These are phyloP conservation scores for Cladorrhinum samala DNA, from an alignment of 495 filamentous ascomycete genomes.

Conservation along the genomic window DNA sequence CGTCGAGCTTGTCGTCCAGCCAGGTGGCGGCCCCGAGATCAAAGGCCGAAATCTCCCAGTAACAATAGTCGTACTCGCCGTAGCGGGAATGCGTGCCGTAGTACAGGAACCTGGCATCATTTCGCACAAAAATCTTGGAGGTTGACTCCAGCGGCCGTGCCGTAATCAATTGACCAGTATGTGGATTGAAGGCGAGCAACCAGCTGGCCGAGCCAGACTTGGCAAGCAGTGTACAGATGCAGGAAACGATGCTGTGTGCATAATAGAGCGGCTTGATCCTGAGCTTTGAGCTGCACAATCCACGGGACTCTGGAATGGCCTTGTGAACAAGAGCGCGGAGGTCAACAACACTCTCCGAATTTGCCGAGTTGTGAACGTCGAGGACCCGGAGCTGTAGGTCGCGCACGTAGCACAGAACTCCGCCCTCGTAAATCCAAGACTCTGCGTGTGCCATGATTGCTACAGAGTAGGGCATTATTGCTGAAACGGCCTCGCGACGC, in stretches of 20 bases:
- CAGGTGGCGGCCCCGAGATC: slow-evolving; percentile 34
- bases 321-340: slow-evolving; percentile 41
- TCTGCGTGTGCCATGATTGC: slow-evolving; percentile 54
- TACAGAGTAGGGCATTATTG: slow-evolving; percentile 56
- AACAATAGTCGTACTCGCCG: slow-evolving; percentile 44
- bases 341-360: slow-evolving; percentile 53
- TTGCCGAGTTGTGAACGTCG: slow-evolving; percentile 49
- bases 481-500: slow-evolving; percentile 55
- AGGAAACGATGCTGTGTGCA: slow-evolving; percentile 54
- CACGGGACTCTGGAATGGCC: slow-evolving; percentile 23
- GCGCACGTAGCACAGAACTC: slow-evolving; percentile 56
- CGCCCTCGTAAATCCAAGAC: slow-evolving; percentile 57
- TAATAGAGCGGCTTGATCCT: slow-evolving; percentile 50
- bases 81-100: slow-evolving; percentile 59
- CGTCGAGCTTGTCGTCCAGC: slow-evolving; percentile 36
- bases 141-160: slow-evolving; percentile 39
- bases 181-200: slow-evolving; percentile 56
- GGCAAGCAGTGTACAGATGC: slow-evolving; percentile 42
- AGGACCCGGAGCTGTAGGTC: slow-evolving; percentile 55
- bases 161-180: slow-evolving; percentile 34
- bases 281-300: slow-evolving; percentile 42
- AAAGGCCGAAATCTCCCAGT: slow-evolving; percentile 58
- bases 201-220: slow-evolving; percentile 36
- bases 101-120: slow-evolving; percentile 58
- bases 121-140: slow-evolving; percentile 60